Conservation (phyloP, 768 basidiomycete species). For the Suillus subaureus region DNA sequence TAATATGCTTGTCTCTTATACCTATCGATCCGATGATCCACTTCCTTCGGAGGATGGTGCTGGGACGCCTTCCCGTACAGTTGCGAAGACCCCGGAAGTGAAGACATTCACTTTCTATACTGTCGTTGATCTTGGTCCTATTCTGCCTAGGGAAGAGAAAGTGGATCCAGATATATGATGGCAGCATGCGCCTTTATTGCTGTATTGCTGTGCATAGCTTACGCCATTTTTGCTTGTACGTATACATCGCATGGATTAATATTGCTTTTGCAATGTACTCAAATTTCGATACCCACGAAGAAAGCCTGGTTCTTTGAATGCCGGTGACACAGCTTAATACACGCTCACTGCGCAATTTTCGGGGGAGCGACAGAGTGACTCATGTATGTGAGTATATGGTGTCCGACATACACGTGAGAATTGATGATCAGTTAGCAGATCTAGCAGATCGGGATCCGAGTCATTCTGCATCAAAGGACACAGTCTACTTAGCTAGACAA, state of each 20-base stretch:
- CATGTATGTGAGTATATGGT: too few species aligned
- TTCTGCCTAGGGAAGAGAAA: constrained; percentile 62
- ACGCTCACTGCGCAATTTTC: neutral
- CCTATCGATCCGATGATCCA: constrained; percentile 89
- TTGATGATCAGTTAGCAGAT: too few species aligned
- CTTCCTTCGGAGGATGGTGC: constrained; percentile 65
- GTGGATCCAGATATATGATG: constrained; percentile 22
- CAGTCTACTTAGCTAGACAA: too few species aligned
- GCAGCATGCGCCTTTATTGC: neutral
- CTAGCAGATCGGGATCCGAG: too few species aligned
- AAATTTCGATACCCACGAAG: neutral
- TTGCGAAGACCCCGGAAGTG: constrained; percentile 62
- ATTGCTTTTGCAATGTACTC: neutral
- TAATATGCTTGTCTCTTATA: constrained; percentile 92
- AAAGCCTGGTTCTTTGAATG: neutral
- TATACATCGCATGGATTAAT: neutral
- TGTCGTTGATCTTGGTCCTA: constrained; percentile 75
- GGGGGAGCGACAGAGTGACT: neutral
- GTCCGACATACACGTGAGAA: neutral
- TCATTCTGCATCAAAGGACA: too few species aligned
- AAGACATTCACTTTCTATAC: constrained; percentile 93
- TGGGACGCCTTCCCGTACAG: constrained; percentile 44
- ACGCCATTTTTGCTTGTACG: neutral
- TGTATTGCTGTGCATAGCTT: neutral
- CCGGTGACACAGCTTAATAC: neutral